Base-by-base conservation (phyloP, 345 rosid species). In the Brassica cretica region DNA sequence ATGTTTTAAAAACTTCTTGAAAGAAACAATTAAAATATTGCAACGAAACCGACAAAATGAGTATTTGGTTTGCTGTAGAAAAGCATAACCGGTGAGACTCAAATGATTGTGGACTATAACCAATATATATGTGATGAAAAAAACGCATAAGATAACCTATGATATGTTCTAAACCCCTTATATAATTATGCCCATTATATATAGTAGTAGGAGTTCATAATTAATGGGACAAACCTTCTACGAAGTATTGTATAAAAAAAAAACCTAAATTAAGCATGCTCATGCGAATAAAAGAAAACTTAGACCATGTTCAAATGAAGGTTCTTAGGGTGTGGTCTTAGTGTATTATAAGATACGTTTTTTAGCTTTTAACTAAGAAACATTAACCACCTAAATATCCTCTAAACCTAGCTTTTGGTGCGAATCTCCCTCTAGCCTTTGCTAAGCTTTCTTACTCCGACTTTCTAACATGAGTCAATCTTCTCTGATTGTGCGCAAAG, bases 51-150 rank as follows among this genome's bases (percentile, higher is more conserved):
- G 73, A 78, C 73, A 72, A 66, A 66, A 44, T 72, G 53, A 78
- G 68, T 27, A 78, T 41, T 72, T 30, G 73, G 73, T 24, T 72
- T 41, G 77, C 33, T 72, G 77, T 78, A 71, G 70, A 77, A 63
- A 51, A 62, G 29, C 74, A 62, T 60, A 53, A 70, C 64, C 73
- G 71, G 76, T 12, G 71, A 71, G 68, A 60, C 64, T 35, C 74
- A 21, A 61, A 78, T 78, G 73, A 78, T 73, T 67, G 11, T 60
- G 70, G 49, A 30, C 69, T 73, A 59, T 37, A 65, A 64, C 60
- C 44, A 78, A 67, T 69, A 65, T 35, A 29, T 51, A 58, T 27
- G 51, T 56, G 71, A 66, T 66, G 58, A 61, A 72, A 49, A 5
- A 18, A 64, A 71, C 60, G 60, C 30, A 59, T 59, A 21, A 55